Evolutionary conservation across 1,284 basidiomycete species (phyloP).

Genomic region (Filobasidium uniguttulatum): DNA sequence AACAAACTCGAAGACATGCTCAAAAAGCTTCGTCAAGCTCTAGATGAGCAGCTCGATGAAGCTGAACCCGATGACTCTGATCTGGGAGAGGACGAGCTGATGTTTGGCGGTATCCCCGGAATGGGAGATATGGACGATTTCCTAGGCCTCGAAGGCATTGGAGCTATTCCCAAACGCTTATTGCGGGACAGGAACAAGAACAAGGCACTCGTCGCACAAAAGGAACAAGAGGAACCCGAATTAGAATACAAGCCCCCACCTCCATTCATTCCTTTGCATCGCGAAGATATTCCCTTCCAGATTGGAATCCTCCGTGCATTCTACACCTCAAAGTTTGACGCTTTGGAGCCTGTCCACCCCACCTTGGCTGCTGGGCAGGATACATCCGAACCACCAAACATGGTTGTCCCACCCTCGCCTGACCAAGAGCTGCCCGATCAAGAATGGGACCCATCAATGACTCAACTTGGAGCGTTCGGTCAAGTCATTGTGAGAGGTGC

Average conservation of each 20-base stretch:
- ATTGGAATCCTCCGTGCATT: slow-evolving; percentile 72
- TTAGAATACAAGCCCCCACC: slow-evolving; percentile 74
- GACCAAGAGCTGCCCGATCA: slow-evolving; percentile 24
- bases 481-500: slow-evolving; percentile 23
- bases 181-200: slow-evolving; percentile 11
- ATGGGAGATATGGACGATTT: slow-evolving; percentile 10
- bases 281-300: slow-evolving; percentile 53
- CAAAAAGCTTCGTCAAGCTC: slow-evolving; percentile 68
- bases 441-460: slow-evolving; percentile 25
- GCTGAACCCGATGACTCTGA: slow-evolving; percentile 33
- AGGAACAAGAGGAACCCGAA: slow-evolving; percentile 44
- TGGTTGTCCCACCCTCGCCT: too few species aligned
- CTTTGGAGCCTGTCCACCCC: too few species aligned
- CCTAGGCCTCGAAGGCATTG: slow-evolving; percentile 9
- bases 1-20: slow-evolving; percentile 61
- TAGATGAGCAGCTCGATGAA: slow-evolving; percentile 62
- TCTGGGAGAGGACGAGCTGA: slow-evolving; percentile 47
- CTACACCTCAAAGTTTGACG: slow-evolving; percentile 49
- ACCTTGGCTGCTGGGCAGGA: too few species aligned
- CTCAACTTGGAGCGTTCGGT: slow-evolving; percentile 30
- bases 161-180: slow-evolving; percentile 10
- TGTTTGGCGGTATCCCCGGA: slow-evolving; percentile 42
- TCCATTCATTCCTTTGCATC: slow-evolving; percentile 56
- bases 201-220: slow-evolving; percentile 5
- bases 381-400: too few species aligned